These are phyloP conservation scores for Lasiodiplodia gonubiensis DNA, from an alignment of 2,329 filamentous ascomycete species.

Conservation along the genomic window DNA sequence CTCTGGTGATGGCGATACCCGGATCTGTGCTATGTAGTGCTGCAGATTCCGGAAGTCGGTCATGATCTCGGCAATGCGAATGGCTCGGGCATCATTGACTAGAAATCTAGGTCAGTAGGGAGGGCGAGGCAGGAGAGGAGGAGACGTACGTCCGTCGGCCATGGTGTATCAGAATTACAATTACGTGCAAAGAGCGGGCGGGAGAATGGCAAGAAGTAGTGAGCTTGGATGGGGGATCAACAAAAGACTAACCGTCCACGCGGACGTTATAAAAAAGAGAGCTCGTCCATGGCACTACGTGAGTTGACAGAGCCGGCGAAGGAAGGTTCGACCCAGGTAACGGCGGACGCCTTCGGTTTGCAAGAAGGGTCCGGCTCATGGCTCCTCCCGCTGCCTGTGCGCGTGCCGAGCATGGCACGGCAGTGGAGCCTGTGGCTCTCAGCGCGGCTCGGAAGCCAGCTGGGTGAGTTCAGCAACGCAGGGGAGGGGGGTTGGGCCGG, in stretches of 20 bases:
- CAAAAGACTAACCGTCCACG: conserved; percentile 15
- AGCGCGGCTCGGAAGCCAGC: conserved; percentile 15
- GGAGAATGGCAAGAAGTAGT: conserved; percentile 5
- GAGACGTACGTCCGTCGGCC: conserved; percentile 62
- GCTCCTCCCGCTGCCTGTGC: conserved; percentile 27
- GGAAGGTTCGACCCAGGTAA: conserved; percentile 8
- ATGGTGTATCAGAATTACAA: conserved; percentile 43
- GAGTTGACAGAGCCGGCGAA: neutral
- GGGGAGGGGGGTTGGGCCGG: conserved; percentile 17
- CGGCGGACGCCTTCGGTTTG: conserved; percentile 8
- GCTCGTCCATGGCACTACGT: conserved; percentile 15
- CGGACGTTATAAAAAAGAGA: conserved; percentile 8
- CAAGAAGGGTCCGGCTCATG: conserved; percentile 27
- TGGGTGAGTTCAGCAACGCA: conserved; percentile 25
- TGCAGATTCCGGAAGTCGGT: conserved; percentile 68
- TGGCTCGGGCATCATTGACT: conserved; percentile 69
- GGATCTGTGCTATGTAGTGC: conserved; percentile 62
- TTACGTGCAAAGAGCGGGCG: conserved; percentile 7
- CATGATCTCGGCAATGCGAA: conserved; percentile 68
- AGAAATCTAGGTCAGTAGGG: neutral
- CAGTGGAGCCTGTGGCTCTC: conserved; percentile 21
- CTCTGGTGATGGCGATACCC: conserved; percentile 57
- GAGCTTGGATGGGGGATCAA: neutral
- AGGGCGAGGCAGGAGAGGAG: neutral
- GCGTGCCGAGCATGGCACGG: conserved; percentile 24